Percentiles rank a stretch among this genome's conserved stretches.
Evolutionary conservation across 805 yeast species (phyloP).

Genomic region (Saccharomycopsis schoenii): DNA sequence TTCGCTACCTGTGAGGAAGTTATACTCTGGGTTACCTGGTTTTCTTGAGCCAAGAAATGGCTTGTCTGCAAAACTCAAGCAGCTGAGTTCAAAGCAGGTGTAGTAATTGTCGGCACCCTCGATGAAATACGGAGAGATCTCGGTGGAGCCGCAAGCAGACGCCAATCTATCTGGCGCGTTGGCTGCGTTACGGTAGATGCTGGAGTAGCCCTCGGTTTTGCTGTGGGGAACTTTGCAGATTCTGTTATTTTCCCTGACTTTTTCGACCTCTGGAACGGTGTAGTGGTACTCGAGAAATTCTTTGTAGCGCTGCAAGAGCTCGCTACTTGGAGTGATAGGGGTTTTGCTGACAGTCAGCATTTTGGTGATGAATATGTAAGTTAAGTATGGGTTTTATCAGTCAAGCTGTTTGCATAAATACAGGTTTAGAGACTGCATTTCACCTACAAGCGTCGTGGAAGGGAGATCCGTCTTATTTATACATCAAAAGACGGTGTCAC

Average conservation of each 20-base stretch:
- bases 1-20: conserved; percentile 33
- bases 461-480: too few relatives aligned
- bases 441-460: too few relatives aligned
- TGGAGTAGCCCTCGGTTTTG: conserved; percentile 31
- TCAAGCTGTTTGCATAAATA: not conserved
- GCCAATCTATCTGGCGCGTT: not conserved
- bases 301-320: not conserved
- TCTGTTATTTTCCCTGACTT: not conserved
- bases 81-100: conserved; percentile 26
- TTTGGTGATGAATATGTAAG: too few relatives aligned
- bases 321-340: not conserved
- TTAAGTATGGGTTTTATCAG: too few relatives aligned
- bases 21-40: conserved; percentile 29
- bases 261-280: not conserved
- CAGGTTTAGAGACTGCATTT: not conserved
- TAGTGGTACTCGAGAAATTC: not conserved
- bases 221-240: conserved; percentile 25
- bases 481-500: too few relatives aligned
- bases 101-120: conserved; percentile 29
- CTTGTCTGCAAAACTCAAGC: conserved; percentile 20
- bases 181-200: conserved; percentile 28
- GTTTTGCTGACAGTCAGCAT: not conserved
- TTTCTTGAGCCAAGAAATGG: conserved; percentile 31
- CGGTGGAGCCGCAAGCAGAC: not conserved
- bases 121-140: conserved; percentile 19